Percentiles rank a stretch among this genome's conserved stretches.
phyloP scores from a whole-genome alignment of 371 early-diverging fungal species.

The Saksenaea vasiformis region DNA sequence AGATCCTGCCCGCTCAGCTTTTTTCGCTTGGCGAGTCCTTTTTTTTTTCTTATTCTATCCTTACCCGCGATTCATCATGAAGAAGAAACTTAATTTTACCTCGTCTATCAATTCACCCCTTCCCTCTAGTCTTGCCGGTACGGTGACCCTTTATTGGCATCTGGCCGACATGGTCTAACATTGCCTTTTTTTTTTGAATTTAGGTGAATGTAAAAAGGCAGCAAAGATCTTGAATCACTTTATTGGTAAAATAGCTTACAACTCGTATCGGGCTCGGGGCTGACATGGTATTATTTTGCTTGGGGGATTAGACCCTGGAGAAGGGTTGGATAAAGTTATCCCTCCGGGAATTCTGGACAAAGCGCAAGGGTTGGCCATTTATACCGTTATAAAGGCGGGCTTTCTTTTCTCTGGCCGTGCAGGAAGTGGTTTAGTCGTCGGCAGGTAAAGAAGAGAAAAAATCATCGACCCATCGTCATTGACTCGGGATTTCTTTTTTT shows the following conservation, averaged over 20 bases:
- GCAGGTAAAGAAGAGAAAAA: slow-evolving; percentile 44
- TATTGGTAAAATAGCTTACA: slow-evolving; percentile 46
- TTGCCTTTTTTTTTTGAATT: too few relatives aligned
- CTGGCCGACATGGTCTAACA: too few relatives aligned
- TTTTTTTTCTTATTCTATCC: neutral
- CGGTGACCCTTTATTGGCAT: too few relatives aligned
- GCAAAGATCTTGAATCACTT: slow-evolving; percentile 80
- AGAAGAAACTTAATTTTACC: slow-evolving; percentile 1
- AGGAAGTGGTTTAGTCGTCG: slow-evolving; percentile 89
- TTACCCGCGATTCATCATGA: neutral
- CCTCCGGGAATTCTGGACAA: slow-evolving; percentile 70
- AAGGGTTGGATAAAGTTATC: slow-evolving; percentile 79
- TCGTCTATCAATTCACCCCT: slow-evolving; percentile 19
- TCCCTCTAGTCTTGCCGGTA: slow-evolving; percentile 19
- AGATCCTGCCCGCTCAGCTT: neutral
- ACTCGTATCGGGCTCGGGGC: neutral
- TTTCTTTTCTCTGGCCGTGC: slow-evolving; percentile 89
- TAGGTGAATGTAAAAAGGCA: slow-evolving; percentile 77
- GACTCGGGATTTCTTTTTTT: neutral
- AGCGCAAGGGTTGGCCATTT: slow-evolving; percentile 91
- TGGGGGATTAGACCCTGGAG: slow-evolving; percentile 53
- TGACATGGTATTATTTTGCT: neutral
- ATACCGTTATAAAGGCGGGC: slow-evolving; percentile 91
- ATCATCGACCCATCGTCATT: neutral
- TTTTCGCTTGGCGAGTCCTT: neutral